A percentile compares a stretch with the other conserved stretches of the same genome.
Conservation (phyloP, 345 rosid genomes). For the Anastatica hierochuntica region DNA sequence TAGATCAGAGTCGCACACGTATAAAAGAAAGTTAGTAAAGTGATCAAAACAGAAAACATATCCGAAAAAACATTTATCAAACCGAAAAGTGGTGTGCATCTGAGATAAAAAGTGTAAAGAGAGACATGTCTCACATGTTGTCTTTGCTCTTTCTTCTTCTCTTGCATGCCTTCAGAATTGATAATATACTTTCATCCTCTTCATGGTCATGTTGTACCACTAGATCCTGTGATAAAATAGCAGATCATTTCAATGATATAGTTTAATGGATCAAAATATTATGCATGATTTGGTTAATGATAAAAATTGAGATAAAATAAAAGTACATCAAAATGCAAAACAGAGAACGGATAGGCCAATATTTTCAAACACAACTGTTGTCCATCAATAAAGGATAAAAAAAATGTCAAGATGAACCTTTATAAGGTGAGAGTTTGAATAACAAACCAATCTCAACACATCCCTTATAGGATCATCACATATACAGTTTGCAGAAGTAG, state of each 20-base stretch:
- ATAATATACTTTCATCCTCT: conserved; percentile 28
- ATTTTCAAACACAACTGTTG: too few species aligned
- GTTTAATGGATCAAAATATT: not conserved
- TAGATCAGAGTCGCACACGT: conserved; percentile 4
- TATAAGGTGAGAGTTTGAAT: not conserved
- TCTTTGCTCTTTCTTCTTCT: conserved; percentile 32
- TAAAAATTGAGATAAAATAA: not conserved
- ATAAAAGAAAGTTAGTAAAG: conserved; percentile 2
- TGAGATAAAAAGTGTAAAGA: not conserved
- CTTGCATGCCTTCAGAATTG: conserved; percentile 29
- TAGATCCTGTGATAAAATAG: conserved; percentile 30
- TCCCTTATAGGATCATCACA: not conserved
- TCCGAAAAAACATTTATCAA: not conserved
- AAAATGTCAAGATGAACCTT: not conserved
- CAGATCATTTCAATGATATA: not conserved
- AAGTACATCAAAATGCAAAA: not conserved
- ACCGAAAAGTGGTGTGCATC: not conserved
- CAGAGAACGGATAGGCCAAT: too few species aligned
- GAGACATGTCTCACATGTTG: conserved; percentile 26
- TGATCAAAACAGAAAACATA: not conserved
- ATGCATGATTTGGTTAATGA: too few species aligned
- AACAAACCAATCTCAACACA: not conserved
- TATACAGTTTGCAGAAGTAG: not conserved
- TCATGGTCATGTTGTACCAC: conserved; percentile 24
- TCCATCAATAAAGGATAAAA: too few species aligned